Base-by-base conservation (phyloP, 179 eudicot genomes). In the Actinidia chinensis region DNA sequence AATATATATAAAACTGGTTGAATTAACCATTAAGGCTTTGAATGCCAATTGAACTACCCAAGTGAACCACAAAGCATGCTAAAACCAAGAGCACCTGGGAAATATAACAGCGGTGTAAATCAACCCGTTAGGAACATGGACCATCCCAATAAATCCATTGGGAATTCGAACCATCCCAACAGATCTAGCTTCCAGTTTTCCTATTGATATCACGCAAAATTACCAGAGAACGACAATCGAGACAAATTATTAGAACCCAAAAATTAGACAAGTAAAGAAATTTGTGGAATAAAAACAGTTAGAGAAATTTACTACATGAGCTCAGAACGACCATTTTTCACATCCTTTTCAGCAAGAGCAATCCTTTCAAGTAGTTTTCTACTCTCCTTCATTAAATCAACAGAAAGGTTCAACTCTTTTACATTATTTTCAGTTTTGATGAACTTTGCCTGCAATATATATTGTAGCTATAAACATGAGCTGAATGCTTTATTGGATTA, bases 361-460 rank as follows among this genome's bases (percentile, higher is more conserved):
- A 97, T 88, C 85, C 99, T 91, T 87, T 95, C 91, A 79, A 93
- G 88, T 64, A 95, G 90, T 75, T 95, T 95, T 77, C 75, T 77
- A 76, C 94, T 94, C 86, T 95, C 98, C 55, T 92, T 93, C 90
- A 92, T 90, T 22, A 93, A 47, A 80, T 94, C 96, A 87, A 94
- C 92, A 75, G 98, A 93, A 68, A 92, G 77, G 64, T 74, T 79
- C 84, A 93, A 80, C 83, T 80, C 86, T 55, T 91, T 88, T 68
- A 94, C 89, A 78, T 90, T 90, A 79, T 88, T 91, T 83, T 92
- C 97, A 83, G 97, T 94, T 88, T 78, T 89, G 67, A 81, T 71
- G 87, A 86, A 89, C 75, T 83, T 88, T 69, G 99, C 90, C 99
- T 95, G 94, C 86, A 76, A 82, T 58, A 47, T 18, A 74, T 74